Conservation (phyloP, 768 basidiomycete genomes). For the Lentinula boryana region DNA sequence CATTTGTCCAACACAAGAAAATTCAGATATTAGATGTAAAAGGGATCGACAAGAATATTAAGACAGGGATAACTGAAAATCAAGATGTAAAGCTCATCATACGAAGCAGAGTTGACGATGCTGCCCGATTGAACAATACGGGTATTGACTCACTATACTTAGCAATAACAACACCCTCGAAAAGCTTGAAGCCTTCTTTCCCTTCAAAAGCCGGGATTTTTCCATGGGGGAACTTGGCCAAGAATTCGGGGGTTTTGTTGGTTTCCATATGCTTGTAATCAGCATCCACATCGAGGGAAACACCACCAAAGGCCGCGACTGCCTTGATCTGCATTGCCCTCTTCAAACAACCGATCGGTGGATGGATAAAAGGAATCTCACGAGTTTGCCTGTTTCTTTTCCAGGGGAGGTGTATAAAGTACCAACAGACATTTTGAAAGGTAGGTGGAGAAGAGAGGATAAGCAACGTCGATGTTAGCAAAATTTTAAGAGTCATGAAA, state of each 20-base stretch:
- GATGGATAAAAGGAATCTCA: constrained; percentile 25
- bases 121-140: background rate
- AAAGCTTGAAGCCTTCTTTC: constrained; percentile 70
- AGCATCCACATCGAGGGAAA: constrained; percentile 46
- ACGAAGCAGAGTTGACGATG: background rate
- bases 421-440: constrained; percentile 39
- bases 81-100: constrained; percentile 31
- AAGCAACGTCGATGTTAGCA: background rate
- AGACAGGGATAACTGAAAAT: constrained; percentile 71
- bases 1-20: constrained; percentile 8
- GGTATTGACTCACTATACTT: constrained; percentile 70
- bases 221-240: constrained; percentile 65
- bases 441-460: constrained; percentile 14
- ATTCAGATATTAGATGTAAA: constrained; percentile 29
- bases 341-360: background rate
- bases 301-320: constrained; percentile 52
- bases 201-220: constrained; percentile 84
- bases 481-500: background rate
- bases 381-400: constrained; percentile 41
- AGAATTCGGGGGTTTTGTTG: constrained; percentile 68
- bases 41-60: constrained; percentile 53
- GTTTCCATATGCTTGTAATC: constrained; percentile 55
- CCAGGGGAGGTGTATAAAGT: constrained; percentile 52
- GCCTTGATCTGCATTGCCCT: constrained; percentile 38
- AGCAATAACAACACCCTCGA: constrained; percentile 77